Conservation (phyloP, 176 grass and related monocot genomes). For the Juncus inflexus region DNA sequence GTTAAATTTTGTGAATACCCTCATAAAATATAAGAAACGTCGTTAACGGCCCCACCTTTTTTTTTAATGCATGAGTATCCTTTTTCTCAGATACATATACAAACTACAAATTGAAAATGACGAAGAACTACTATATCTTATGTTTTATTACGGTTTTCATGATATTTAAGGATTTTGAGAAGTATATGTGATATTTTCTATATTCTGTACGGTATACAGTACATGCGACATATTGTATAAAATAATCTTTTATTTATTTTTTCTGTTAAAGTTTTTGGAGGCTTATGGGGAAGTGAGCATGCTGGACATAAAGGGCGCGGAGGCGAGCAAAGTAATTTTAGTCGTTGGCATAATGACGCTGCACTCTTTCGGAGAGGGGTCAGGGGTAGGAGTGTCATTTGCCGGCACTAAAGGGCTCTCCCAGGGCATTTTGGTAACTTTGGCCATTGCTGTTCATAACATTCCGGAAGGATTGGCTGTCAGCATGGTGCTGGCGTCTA, state of each 20-base stretch:
- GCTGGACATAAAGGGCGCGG: conserved; percentile 97
- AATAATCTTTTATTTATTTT: neutral
- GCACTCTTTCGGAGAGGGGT: conserved; percentile 97
- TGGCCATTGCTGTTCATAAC: conserved; percentile 97
- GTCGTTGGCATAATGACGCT: conserved; percentile 99
- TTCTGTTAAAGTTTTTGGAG: conserved; percentile 66
- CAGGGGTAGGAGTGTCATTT: conserved; percentile 97
- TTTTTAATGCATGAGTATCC: too few species aligned
- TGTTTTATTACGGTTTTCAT: too few species aligned
- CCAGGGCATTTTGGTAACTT: conserved; percentile 86
- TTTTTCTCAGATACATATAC: too few species aligned
- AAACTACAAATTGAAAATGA: too few species aligned
- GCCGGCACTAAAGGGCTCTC: conserved; percentile 87
- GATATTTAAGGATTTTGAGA: too few species aligned
- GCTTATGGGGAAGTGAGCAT: conserved; percentile 96
- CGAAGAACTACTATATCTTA: too few species aligned
- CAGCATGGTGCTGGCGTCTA: conserved; percentile 90
- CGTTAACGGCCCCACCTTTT: too few species aligned
- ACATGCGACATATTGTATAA: too few species aligned
- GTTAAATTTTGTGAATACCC: too few species aligned
- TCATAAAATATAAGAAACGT: too few species aligned
- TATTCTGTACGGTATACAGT: neutral
- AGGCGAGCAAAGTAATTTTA: conserved; percentile 99
- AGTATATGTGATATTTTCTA: too few species aligned
- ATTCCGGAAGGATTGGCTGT: conserved; percentile 99